Conservation (phyloP, 345 rosid species). For the Salix suchowensis region DNA sequence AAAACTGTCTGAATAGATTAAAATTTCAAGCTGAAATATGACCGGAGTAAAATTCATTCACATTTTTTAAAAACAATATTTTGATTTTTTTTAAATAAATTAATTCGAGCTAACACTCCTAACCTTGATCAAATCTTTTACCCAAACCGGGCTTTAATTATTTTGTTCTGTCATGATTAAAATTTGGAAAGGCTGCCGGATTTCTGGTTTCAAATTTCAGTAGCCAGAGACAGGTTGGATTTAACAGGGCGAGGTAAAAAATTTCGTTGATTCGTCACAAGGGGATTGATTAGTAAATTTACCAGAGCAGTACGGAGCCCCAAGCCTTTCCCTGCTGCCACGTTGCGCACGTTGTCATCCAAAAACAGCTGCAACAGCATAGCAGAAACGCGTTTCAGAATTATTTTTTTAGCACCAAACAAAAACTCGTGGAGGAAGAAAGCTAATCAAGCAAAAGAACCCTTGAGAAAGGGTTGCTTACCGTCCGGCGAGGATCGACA, state of each 20-base stretch:
- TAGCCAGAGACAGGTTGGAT: not conserved
- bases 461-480: slow-evolving; percentile 7
- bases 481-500: slow-evolving; percentile 67
- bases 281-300: not conserved
- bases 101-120: too few relatives aligned
- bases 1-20: too few relatives aligned
- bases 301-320: slow-evolving; percentile 79
- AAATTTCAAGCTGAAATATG: too few relatives aligned
- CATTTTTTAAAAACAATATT: too few relatives aligned
- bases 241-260: not conserved
- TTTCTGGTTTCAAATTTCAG: not conserved
- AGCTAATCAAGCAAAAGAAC: not conserved
- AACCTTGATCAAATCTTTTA: too few relatives aligned
- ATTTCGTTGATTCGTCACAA: not conserved
- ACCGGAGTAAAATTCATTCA: too few relatives aligned
- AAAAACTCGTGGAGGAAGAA: not conserved
- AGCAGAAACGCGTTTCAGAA: not conserved
- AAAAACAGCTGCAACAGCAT: slow-evolving; percentile 50
- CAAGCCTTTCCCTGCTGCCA: slow-evolving; percentile 64
- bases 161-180: not conserved
- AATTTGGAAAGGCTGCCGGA: not conserved
- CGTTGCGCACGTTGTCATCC: slow-evolving; percentile 67
- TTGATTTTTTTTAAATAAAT: too few relatives aligned
- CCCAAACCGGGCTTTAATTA: too few relatives aligned
- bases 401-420: not conserved